Conservation (phyloP, 2,329 filamentous ascomycete species). For the Mariannaea sp. region DNA sequence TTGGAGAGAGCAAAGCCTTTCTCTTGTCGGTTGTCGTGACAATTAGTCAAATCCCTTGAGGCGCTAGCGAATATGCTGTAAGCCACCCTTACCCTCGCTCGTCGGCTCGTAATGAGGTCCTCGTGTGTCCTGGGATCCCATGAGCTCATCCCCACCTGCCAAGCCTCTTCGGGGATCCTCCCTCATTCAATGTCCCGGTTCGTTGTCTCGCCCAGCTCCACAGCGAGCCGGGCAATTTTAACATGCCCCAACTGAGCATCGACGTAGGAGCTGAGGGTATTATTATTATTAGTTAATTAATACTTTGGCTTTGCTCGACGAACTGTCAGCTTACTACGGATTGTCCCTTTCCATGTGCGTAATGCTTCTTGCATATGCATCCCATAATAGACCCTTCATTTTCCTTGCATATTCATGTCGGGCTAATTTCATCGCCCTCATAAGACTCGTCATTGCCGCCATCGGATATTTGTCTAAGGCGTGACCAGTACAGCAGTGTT, state of each 20-base stretch:
- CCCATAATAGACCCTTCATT: constrained; percentile 6
- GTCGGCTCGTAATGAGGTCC: constrained; percentile 14
- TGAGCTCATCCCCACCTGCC: constrained; percentile 25
- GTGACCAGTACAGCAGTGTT: constrained; percentile 26
- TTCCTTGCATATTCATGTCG: constrained; percentile 19
- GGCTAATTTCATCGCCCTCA: constrained; percentile 27
- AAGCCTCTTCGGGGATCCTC: constrained; percentile 35
- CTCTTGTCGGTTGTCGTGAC: constrained; percentile 32
- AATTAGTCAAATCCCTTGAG: constrained; percentile 24
- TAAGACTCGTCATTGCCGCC: constrained; percentile 2
- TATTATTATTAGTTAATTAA: no score
- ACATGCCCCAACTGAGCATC: constrained; percentile 4
- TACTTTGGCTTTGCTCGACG: constrained; percentile 10
- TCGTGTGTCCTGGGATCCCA: constrained; percentile 11
- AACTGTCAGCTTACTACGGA: constrained; percentile 16
- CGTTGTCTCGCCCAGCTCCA: constrained; percentile 31
- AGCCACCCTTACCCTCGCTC: background rate
- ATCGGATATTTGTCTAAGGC: constrained; percentile 26
- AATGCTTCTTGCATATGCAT: constrained; percentile 20
- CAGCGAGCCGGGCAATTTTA: constrained; percentile 31
- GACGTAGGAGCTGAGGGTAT: constrained; percentile 26
- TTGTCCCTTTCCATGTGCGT: constrained; percentile 17
- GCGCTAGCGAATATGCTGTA: background rate
- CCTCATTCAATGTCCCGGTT: constrained; percentile 26
- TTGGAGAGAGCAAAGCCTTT: background rate